These are phyloP conservation scores for Uronychia binucleata DNA, from an alignment of 73 alveolate genomes.

Conservation along the genomic window DNA sequence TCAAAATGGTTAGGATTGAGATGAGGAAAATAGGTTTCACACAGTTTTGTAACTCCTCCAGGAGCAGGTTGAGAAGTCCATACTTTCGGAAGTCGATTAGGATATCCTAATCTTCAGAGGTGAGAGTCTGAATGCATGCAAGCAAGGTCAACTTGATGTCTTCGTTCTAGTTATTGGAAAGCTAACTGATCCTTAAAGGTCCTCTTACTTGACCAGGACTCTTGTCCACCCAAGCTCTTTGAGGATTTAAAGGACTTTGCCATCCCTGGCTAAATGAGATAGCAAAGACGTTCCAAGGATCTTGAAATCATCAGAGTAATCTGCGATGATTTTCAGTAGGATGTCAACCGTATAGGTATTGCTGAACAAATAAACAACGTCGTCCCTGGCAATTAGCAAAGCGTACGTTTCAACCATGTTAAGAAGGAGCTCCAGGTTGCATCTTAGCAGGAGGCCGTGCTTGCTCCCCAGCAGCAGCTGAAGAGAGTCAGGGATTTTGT, in stretches of 20 bases:
- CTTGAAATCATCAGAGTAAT: conserved; percentile 52
- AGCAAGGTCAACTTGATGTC: conserved; percentile 48
- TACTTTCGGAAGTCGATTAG: conserved; percentile 56
- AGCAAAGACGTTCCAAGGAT: conserved; percentile 46
- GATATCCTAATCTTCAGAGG: conserved; percentile 59
- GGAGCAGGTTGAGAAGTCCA: conserved; percentile 34
- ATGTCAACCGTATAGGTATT: conserved; percentile 43
- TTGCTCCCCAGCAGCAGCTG: conserved; percentile 52
- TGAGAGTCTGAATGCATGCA: conserved; percentile 55
- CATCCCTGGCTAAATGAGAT: conserved; percentile 42
- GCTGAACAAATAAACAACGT: conserved; percentile 22
- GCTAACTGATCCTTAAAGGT: not conserved
- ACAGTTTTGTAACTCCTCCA: conserved; percentile 32
- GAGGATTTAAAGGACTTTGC: conserved; percentile 22
- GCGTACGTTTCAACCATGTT: conserved; percentile 43
- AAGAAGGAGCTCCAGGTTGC: conserved; percentile 54
- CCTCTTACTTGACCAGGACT: conserved; percentile 40
- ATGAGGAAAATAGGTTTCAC: conserved; percentile 50
- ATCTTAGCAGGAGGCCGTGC: conserved; percentile 57
- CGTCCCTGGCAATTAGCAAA: not conserved
- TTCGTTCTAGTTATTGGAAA: conserved; percentile 19
- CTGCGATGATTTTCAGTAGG: conserved; percentile 47
- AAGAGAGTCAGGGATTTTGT: conserved; percentile 41
- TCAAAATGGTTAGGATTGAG: conserved; percentile 50
- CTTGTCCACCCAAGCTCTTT: conserved; percentile 34